Base-by-base conservation (phyloP, 2,329 filamentous ascomycete species). In the Alternaria conjuncta region DNA sequence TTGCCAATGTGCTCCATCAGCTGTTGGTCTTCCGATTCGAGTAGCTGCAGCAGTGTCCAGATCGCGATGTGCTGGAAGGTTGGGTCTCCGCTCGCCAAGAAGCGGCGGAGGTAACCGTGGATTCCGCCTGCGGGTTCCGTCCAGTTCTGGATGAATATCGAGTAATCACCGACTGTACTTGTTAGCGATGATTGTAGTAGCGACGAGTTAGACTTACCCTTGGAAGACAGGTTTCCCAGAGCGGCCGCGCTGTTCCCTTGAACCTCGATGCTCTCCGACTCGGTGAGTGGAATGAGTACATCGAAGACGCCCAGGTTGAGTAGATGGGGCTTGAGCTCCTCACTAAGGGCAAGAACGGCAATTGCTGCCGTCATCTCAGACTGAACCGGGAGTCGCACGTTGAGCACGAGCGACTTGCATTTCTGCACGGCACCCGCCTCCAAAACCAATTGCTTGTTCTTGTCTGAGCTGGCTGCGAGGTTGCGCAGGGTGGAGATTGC, bases 291-390 rank as follows among this genome's bases (percentile, higher is more conserved):
- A 62, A 99, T 98, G 61, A 99, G 83, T 12, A 98, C 94, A 75
- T 97, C 96, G 76, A 98, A 98, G 1, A 99, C 95, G 21, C 95
- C 96, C 3, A 98, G 86, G 65, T 93, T 94, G 58, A 99, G 84
- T 12, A 99, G 86, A 76, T 97, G 92, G 5, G 92, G 89, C 82
- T 99, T 99, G 62, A 99, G 87, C 68, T 99, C 96, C 74, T 99
- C 96, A 72, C 95, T 97, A 55, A 99, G 84, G 18, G 96, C 96
- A 67, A 99, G 86, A 13, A 99, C 96, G 41, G 96, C 96, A 80
- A 99, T 97, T 1, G 96, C 96, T n/a, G 96, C 96, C 5, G 96
- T 99, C 96, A 99, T 99, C 81, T 99, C 96, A 2, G 94, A 97
- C 79, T 99, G 96, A 3, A 99, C 96, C 43, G 92, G 95, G 53